A percentile compares a stretch with the other conserved stretches of the same genome.
phyloP scores from a whole-genome alignment of 73 alveolate species.

The Paramecium octaurelia region DNA sequence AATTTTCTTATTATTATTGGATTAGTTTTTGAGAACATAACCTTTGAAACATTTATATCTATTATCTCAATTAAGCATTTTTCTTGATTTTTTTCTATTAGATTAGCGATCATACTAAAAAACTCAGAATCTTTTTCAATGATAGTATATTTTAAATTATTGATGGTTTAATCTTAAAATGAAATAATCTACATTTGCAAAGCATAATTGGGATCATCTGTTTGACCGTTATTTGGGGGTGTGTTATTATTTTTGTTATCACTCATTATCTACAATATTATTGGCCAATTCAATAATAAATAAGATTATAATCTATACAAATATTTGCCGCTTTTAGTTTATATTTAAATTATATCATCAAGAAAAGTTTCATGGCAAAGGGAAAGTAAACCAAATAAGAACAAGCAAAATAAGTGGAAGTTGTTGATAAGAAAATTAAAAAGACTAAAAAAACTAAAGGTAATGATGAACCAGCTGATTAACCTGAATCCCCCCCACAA shows the following conservation, averaged over 20 bases:
- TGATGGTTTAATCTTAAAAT: slow-evolving; percentile 28
- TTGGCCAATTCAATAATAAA: not conserved
- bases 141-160: not conserved
- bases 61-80: not conserved
- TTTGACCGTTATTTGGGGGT: not conserved
- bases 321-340: slow-evolving; percentile 9
- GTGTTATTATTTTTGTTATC: not conserved
- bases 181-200: slow-evolving; percentile 17
- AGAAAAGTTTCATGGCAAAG: not conserved
- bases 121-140: not conserved
- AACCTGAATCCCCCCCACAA: not conserved
- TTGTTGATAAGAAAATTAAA: not conserved
- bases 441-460: not conserved
- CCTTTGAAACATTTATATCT: not conserved
- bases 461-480: not conserved
- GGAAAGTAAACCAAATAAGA: not conserved
- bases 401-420: not conserved
- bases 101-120: not conserved
- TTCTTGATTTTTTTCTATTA: not conserved
- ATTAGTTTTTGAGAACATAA: not conserved
- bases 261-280: not conserved
- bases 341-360: not conserved
- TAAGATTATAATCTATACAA: slow-evolving; percentile 15
- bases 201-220: not conserved
- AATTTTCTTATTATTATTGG: not conserved